These are phyloP conservation scores for Comarum palustre DNA, from an alignment of 306 rosid genomes.

Conservation along the genomic window DNA sequence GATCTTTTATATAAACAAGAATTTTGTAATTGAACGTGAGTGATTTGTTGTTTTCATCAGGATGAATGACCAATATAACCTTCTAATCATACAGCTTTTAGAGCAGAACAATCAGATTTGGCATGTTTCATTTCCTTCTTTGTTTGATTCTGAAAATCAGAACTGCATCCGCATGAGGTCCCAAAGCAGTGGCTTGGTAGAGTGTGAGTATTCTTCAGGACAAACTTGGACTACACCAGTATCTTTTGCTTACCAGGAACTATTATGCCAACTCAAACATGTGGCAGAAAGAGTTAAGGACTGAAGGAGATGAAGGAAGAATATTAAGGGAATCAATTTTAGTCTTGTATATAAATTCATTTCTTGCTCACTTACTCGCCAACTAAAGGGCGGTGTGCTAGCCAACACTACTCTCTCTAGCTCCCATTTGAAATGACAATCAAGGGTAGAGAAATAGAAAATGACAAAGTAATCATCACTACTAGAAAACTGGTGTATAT, in stretches of 20 bases:
- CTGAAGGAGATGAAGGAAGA: background rate
- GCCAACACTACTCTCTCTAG: background rate
- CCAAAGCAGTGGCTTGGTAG: constrained; percentile 14
- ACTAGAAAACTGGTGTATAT: background rate
- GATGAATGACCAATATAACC: background rate
- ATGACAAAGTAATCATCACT: background rate
- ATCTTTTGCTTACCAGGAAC: constrained; percentile 1
- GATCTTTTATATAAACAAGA: too few species aligned
- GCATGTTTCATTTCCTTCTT: background rate
- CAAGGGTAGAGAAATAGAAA: constrained; percentile 1
- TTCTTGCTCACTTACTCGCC: constrained; percentile 3
- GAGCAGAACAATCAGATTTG: background rate
- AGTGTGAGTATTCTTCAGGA: background rate
- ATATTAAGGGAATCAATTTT: background rate
- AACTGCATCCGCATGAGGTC: background rate
- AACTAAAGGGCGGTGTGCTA: constrained; percentile 5
- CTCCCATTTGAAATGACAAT: background rate
- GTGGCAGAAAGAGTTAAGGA: background rate
- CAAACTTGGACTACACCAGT: constrained; percentile 12
- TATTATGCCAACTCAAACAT: background rate
- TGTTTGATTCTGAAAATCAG: background rate
- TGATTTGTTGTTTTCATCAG: too few species aligned
- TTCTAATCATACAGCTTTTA: background rate
- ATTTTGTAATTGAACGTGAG: too few species aligned
- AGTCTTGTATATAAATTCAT: background rate